Evolutionary conservation across 257 asterid species (phyloP), one percentile per base, ranked within the genome.

Genomic region (Primulina eburnea): DNA sequence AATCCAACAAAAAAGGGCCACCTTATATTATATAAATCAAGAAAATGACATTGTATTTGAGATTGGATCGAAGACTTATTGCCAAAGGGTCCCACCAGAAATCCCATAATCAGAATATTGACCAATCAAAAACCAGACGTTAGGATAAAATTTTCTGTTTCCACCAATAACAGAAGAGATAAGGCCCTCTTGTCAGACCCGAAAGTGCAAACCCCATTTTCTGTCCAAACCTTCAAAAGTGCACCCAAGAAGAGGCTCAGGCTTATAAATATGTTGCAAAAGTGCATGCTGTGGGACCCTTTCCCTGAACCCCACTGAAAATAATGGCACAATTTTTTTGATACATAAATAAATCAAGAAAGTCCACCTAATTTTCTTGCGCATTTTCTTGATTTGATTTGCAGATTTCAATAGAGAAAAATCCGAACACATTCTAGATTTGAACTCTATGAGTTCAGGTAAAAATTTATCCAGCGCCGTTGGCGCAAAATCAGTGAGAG

Each of bases 401-500:
- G 57, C 57, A 4, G 8, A 5, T 50, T 12, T 50, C 57, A 5
- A 14, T 14, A 14, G 2, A 50, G 7, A 16, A 32, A 1, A 16
- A 16, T 17, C 6, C 57, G 8, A 50, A 50, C 21, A 50, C 7
- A 47, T 0, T 47, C 55, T 16, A 47, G 55, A 47, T 17, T 50
- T 17, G 65, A 61, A 64, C 18, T 58, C 82, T 11, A 86, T 85
- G 92, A 75, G 73, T 17, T 50, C 57, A 0, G 89, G 80, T 7
- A 71, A 55, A 14, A 91, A 80, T 9, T 24, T 79, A 50, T 87
- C 95, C 6, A 82, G 77, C 71, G 87, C 77, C 10, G 87, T 83
- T 32, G 95, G 85, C 8, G 95, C 86, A 4, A 89, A 87, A 72
- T 83, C 90, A 0, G 85, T 81, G 0, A 63, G 98, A 73, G 92